These are phyloP conservation scores for Candida dajiaensis DNA, from an alignment of 805 yeast species.

Conservation along the genomic window DNA sequence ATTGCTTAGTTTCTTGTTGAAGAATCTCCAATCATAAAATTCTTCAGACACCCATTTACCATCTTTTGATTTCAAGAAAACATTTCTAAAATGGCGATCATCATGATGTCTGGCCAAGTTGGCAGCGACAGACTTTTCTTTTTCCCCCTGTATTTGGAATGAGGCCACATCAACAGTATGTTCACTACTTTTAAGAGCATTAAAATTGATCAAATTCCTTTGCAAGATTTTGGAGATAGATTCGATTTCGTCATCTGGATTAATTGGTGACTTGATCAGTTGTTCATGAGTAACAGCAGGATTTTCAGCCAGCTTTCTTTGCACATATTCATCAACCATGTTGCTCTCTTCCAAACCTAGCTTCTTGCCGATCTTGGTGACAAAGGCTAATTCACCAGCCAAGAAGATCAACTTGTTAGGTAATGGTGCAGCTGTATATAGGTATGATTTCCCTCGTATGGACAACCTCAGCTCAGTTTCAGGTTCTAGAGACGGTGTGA, in stretches of 20 bases:
- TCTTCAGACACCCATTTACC: constrained; percentile 27
- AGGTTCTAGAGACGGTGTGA: constrained; percentile 24
- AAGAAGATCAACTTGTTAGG: constrained; percentile 39
- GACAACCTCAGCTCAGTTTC: constrained; percentile 33
- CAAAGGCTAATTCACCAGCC: constrained; percentile 36
- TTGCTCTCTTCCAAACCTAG: constrained; percentile 27
- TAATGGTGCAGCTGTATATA: constrained; percentile 37
- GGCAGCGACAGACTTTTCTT: constrained; percentile 26
- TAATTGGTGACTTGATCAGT: constrained; percentile 27
- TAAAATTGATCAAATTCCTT: constrained; percentile 25
- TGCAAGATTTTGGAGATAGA: constrained; percentile 24
- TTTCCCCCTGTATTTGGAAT: constrained; percentile 25
- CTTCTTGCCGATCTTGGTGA: constrained; percentile 29
- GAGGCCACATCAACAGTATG: constrained; percentile 15
- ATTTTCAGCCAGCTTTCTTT: constrained; percentile 20
- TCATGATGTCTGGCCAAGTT: constrained; percentile 26
- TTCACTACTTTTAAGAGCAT: constrained; percentile 15
- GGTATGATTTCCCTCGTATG: constrained; percentile 35
- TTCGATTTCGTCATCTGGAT: constrained; percentile 21
- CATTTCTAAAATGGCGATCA: constrained; percentile 29
- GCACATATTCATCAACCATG: constrained; percentile 30
- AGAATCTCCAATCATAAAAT: constrained; percentile 64
- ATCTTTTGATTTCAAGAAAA: constrained; percentile 28
- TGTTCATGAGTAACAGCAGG: constrained; percentile 22
- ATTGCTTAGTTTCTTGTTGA: constrained; percentile 36